Percentiles rank a stretch among this genome's conserved stretches.
phyloP scores from a whole-genome alignment of 306 rosid species.

The Citrullus mucosospermus region DNA sequence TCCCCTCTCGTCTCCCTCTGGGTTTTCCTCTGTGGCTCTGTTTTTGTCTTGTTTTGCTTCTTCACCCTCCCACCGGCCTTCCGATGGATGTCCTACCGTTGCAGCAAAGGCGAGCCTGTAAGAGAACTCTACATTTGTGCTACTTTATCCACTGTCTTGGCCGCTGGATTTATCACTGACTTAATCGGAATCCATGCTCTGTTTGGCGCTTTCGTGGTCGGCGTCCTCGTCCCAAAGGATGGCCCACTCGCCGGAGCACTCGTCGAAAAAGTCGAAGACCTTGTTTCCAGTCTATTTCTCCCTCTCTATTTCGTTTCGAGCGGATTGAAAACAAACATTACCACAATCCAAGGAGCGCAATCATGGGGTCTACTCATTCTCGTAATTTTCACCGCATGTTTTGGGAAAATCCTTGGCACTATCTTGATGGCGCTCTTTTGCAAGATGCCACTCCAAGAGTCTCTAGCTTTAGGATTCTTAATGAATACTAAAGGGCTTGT shows the following conservation, averaged over 20 bases:
- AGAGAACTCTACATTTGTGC: slow-evolving; percentile 57
- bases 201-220: slow-evolving; percentile 77
- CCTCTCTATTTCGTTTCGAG: slow-evolving; percentile 82
- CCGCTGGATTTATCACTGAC: slow-evolving; percentile 82
- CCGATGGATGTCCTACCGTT: slow-evolving; percentile 45
- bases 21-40: slow-evolving; percentile 54
- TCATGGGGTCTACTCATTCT: slow-evolving; percentile 83
- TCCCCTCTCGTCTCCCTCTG: slow-evolving; percentile 76
- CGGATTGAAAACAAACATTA: slow-evolving; percentile 75
- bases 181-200: slow-evolving; percentile 81
- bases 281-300: slow-evolving; percentile 70
- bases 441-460: slow-evolving; percentile 46
- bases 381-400: slow-evolving; percentile 63
- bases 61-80: slow-evolving; percentile 45
- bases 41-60: slow-evolving; percentile 33
- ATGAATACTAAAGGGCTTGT: slow-evolving; percentile 93
- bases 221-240: slow-evolving; percentile 67
- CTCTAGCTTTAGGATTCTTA: slow-evolving; percentile 64
- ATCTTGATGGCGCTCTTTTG: slow-evolving; percentile 33
- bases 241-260: slow-evolving; percentile 63
- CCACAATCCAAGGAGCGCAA: slow-evolving; percentile 58
- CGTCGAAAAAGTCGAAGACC: slow-evolving; percentile 92
- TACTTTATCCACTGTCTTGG: slow-evolving; percentile 46
- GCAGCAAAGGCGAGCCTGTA: slow-evolving; percentile 69
- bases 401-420: slow-evolving; percentile 79